Evolutionary conservation across 2,329 filamentous ascomycete genomes (phyloP), one percentile per base, ranked within the genome.

Genomic region (Colletotrichum abscissum): DNA sequence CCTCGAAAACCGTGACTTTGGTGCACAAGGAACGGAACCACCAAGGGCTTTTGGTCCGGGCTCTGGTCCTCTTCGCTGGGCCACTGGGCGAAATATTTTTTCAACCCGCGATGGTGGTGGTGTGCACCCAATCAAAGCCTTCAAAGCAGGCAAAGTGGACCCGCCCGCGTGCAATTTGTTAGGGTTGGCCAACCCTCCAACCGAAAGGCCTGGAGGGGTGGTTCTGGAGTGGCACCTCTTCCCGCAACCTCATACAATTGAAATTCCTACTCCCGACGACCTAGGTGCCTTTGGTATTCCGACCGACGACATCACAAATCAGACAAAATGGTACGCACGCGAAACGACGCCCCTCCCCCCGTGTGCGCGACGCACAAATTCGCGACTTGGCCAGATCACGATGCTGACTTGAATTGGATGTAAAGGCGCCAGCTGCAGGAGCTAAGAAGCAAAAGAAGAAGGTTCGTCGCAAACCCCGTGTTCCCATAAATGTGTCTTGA

Each of bases 391-490:
- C 16, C 38, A 24, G 26, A 56, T 22, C 30, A 22, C 19, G 28
- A 38, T 73, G 22, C 71, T 73, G 67, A 73, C 71, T 66, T 49
- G n/a, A 30, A 56, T 52, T 52, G 22, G 49, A 64, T 55, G 60
- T 71, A 42, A 76, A 75, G 84, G 83, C 83, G 80, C 82, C 84
- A 78, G 84, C 84, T 80, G 82, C 84, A 80, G 84, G 84, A 84
- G 84, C 81, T 80, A 86, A 85, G 83, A 86, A 86, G 83, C 84
- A 86, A 82, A 87, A 86, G 84, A 86, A 86, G 84, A 86, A 87
- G 70, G 75, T 76, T 75, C 66, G 72, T 74, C 42, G 26, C 56
- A 28, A 57, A 28, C 54, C 38, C 22, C 49, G 9, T 26, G 57
- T 59, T 26, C 55, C 52, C 38, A 28, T 28, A 3, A 19, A 5